A percentile compares a stretch with the other conserved stretches of the same genome.
Conservation (phyloP, 331 rosid species). For the Phaseolus coccineus region DNA sequence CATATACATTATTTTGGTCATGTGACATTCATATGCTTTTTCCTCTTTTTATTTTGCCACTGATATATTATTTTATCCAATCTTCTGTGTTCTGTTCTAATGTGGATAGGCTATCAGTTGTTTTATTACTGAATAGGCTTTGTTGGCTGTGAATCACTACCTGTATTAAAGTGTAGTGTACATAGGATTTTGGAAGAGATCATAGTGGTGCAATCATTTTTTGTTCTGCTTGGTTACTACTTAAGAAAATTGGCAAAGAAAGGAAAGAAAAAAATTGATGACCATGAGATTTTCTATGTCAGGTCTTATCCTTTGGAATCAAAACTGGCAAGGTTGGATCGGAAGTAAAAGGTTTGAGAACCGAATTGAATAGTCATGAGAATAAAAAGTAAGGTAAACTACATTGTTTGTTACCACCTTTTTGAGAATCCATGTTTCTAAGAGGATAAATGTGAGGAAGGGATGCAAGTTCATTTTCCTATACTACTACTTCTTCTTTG, state of each 20-base stretch:
- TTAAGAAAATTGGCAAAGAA: neutral
- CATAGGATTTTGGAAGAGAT: too few species aligned
- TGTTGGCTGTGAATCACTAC: too few species aligned
- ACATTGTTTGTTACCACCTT: neutral
- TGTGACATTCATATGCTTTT: neutral
- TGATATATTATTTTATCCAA: conserved; percentile 10
- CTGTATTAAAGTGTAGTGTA: too few species aligned
- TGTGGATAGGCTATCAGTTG: too few species aligned
- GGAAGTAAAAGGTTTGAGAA: conserved; percentile 61
- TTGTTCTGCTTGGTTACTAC: neutral
- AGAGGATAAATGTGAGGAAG: neutral
- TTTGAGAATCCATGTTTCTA: neutral
- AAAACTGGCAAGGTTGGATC: conserved; percentile 70
- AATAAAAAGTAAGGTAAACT: conserved; percentile 71
- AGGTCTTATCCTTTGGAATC: conserved; percentile 88
- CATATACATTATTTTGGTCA: too few species aligned
- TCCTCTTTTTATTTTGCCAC: neutral
- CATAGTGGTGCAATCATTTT: too few species aligned
- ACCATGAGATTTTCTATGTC: conserved; percentile 35
- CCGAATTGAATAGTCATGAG: conserved; percentile 55
- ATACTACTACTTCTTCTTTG: neutral
- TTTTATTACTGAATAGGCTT: too few species aligned
- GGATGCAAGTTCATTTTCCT: neutral
- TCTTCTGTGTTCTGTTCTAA: neutral
- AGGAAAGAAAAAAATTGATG: neutral